phyloP scores from a whole-genome alignment of 2,329 filamentous ascomycete genomes.

The Fusarium sp. region DNA sequence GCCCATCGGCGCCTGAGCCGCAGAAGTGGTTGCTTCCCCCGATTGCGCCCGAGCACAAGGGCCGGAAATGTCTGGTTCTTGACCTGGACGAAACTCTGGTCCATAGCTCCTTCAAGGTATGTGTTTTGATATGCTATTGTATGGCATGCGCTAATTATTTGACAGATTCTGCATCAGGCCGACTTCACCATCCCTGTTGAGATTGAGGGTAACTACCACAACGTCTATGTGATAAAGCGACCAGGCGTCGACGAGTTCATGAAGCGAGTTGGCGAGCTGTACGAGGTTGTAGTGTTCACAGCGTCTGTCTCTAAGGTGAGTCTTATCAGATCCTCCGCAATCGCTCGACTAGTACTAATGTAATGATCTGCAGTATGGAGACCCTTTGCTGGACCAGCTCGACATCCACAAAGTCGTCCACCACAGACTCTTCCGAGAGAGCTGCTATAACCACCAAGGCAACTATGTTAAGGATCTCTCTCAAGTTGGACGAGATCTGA shows the following conservation, averaged over 20 bases:
- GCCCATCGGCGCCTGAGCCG: slow-evolving; percentile 55
- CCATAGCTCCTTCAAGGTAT: slow-evolving; percentile 98
- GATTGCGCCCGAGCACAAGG: slow-evolving; percentile 80
- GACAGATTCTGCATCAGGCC: slow-evolving; percentile 92
- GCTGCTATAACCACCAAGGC: slow-evolving; percentile 98
- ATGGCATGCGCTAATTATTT: slow-evolving; percentile 34
- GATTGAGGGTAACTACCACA: slow-evolving; percentile 98
- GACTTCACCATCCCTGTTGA: slow-evolving; percentile 99
- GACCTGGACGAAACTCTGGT: slow-evolving; percentile 97
- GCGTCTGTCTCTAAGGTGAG: slow-evolving; percentile 95
- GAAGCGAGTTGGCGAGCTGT: slow-evolving; percentile 97
- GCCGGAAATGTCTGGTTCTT: slow-evolving; percentile 92
- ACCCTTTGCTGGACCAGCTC: slow-evolving; percentile 93
- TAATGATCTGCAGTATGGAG: slow-evolving; percentile 78
- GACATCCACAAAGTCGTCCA: slow-evolving; percentile 98
- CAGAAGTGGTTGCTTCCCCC: slow-evolving; percentile 84
- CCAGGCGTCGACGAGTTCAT: slow-evolving; percentile 99
- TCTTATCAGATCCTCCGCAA: not conserved
- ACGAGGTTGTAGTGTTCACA: slow-evolving; percentile 98
- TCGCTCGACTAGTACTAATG: slow-evolving; percentile 34
- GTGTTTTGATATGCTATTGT: slow-evolving; percentile 11
- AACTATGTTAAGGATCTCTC: slow-evolving; percentile 99
- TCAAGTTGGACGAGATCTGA: slow-evolving; percentile 93
- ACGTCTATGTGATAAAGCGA: slow-evolving; percentile 99
- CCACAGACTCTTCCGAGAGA: slow-evolving; percentile 95